phyloP scores from a whole-genome alignment of 495 filamentous ascomycete species.

The Neurospora cerealis region DNA sequence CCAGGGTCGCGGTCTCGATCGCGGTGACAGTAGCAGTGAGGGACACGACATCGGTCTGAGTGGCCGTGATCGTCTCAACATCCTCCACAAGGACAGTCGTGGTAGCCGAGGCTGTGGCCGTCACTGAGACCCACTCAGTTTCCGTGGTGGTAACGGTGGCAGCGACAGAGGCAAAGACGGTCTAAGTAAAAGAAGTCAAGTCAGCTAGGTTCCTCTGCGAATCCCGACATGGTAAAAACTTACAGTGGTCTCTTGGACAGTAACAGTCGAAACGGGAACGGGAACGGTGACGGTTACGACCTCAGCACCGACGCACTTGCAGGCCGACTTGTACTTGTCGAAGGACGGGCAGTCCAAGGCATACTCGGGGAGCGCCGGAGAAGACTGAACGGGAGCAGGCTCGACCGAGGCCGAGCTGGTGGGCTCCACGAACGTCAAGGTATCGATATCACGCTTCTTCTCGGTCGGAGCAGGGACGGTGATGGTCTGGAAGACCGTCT shows the following conservation, averaged over 20 bases:
- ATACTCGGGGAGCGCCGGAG: constrained; percentile 2
- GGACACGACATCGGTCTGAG: background rate
- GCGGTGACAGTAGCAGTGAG: constrained; percentile 1
- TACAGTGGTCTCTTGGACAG: constrained; percentile 1
- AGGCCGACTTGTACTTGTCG: constrained; percentile 10
- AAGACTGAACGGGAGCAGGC: background rate
- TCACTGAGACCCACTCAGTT: background rate
- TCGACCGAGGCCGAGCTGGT: background rate
- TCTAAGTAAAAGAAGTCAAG: background rate
- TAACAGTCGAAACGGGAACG: background rate
- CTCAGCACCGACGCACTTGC: constrained; percentile 5
- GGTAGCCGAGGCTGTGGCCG: background rate
- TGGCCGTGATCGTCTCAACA: background rate
- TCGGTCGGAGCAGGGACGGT: background rate
- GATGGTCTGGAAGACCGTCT: background rate
- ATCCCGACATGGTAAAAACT: background rate
- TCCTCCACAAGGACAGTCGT: background rate
- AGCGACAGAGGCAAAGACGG: background rate
- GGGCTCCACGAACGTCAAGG: background rate
- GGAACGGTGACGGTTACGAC: constrained; percentile 3
- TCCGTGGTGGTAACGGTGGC: constrained; percentile 1
- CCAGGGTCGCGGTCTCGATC: constrained; percentile 5
- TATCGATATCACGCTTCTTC: background rate
- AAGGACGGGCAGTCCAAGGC: constrained; percentile 5
- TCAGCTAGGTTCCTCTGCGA: background rate